Base-by-base conservation (phyloP, 2,329 filamentous ascomycete species). In the Aspergillus transmontanensis region DNA sequence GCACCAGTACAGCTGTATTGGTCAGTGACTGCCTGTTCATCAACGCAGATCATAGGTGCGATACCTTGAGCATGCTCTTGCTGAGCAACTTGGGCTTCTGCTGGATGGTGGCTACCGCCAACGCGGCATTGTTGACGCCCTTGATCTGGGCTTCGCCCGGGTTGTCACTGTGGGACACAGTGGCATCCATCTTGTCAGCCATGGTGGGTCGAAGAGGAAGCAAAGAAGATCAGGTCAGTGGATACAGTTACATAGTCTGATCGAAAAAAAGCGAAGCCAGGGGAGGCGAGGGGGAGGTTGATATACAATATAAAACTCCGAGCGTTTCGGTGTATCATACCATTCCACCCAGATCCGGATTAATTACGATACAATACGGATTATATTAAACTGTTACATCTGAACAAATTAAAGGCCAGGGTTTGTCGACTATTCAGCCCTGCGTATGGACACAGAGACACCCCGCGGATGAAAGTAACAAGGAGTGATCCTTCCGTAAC, bases 31-130 rank as follows among this genome's bases (percentile, higher is more conserved):
- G 12, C 2, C 14, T 23, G 32, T 4, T 6, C 16, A n/a, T 41
- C 39, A 36, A 10, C 12, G 19, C 14, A 21, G 1, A 19, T 19
- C 14, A 26, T 10, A 6, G 30, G 16, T 16, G 34, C 32, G 19
- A 53, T 57, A 80, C 79, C 72, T 79, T 79, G 63, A 82, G 74
- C 81, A 83, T 83, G 32, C 76, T 72, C 68, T 72, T 76, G 12
- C 79, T 82, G 73, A 69, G 60, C 7, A 77, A 62, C 21, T 63
- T 69, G 9, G 75, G 76, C 64, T 77, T 76, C 61, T 76, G 73
- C 51, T 70, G 66, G n/a, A 68, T 64, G 6, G 72, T 69, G 0
- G 75, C 76, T 53, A 75, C 71, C 3, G 75, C 72, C 39, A 78
- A 64, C 9, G 73, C 75, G 1, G 73, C 72, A 66, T 73, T 73